Conservation (phyloP, 2,329 filamentous ascomycete species). For the Trichoderma koningiopsis region DNA sequence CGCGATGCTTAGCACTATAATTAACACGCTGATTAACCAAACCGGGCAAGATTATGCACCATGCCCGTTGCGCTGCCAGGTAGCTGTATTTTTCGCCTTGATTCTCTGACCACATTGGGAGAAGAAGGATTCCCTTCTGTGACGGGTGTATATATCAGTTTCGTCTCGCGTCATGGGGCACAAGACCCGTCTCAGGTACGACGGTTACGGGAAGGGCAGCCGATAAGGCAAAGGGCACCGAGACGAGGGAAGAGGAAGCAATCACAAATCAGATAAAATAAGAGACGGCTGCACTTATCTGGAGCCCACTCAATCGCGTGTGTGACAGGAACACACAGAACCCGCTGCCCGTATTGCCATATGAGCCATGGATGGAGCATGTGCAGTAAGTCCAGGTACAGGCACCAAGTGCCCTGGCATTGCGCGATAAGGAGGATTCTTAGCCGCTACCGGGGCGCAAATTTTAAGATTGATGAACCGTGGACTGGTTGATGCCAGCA, state of each 20-base stretch:
- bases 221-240: neutral
- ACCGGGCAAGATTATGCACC: slow-evolving; percentile 14
- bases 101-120: neutral
- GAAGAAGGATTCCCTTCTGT: neutral
- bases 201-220: slow-evolving; percentile 15
- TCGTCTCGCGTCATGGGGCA: slow-evolving; percentile 8
- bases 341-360: neutral
- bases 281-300: neutral
- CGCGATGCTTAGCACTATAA: neutral
- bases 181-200: slow-evolving; percentile 10
- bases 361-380: neutral
- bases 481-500: neutral
- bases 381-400: neutral
- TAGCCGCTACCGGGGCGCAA: slow-evolving; percentile 14
- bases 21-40: slow-evolving; percentile 14
- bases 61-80: neutral
- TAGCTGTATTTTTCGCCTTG: neutral
- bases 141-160: neutral
- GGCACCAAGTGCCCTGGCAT: neutral
- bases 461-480: slow-evolving; percentile 15
- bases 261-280: neutral
- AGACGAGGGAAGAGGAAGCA: neutral
- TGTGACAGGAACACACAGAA: slow-evolving; percentile 14
- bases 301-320: slow-evolving; percentile 13
- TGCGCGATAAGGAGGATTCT: slow-evolving; percentile 20